Evolutionary conservation across 768 basidiomycete species (phyloP).

Genomic region (Xerocomellus dryophilus): DNA sequence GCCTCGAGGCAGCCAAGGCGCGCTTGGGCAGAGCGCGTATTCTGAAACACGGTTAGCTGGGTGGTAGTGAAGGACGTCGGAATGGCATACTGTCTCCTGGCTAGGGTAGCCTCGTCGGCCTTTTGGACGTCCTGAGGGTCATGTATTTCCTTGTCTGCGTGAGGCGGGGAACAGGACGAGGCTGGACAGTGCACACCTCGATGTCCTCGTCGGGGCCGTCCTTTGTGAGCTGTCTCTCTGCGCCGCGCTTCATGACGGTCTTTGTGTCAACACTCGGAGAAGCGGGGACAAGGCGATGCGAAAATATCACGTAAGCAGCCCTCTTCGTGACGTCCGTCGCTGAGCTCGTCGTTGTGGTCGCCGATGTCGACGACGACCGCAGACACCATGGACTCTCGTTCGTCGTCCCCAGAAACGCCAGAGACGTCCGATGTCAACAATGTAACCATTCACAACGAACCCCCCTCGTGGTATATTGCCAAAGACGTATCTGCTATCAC

Average conservation of each 20-base stretch:
- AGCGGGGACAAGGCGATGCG: conserved; percentile 1
- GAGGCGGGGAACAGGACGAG: background rate
- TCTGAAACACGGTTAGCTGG: conserved; percentile 36
- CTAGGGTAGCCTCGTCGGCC: conserved; percentile 57
- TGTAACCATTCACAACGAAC: conserved; percentile 47
- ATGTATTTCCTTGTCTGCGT: conserved; percentile 38
- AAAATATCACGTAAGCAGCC: conserved; percentile 22
- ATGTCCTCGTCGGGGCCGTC: conserved; percentile 43
- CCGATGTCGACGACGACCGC: conserved; percentile 60
- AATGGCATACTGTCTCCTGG: conserved; percentile 52
- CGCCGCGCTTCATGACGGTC: conserved; percentile 63
- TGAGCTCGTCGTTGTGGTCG: conserved; percentile 6
- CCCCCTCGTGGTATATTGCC: conserved; percentile 56
- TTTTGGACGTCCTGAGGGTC: conserved; percentile 48
- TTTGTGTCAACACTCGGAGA: background rate
- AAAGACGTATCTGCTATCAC: conserved; percentile 39
- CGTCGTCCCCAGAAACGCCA: conserved; percentile 69
- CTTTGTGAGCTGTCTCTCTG: conserved; percentile 68
- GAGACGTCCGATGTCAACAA: conserved; percentile 56
- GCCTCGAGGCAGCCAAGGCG: conserved; percentile 23
- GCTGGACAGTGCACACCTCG: conserved; percentile 21
- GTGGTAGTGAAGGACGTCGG: background rate
- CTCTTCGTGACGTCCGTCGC: conserved; percentile 2
- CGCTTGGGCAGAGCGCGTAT: conserved; percentile 66
- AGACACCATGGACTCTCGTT: conserved; percentile 55